A percentile compares a stretch with the other conserved stretches of the same genome.
Conservation (phyloP, 768 basidiomycete genomes). For the Lentinula sp. region DNA sequence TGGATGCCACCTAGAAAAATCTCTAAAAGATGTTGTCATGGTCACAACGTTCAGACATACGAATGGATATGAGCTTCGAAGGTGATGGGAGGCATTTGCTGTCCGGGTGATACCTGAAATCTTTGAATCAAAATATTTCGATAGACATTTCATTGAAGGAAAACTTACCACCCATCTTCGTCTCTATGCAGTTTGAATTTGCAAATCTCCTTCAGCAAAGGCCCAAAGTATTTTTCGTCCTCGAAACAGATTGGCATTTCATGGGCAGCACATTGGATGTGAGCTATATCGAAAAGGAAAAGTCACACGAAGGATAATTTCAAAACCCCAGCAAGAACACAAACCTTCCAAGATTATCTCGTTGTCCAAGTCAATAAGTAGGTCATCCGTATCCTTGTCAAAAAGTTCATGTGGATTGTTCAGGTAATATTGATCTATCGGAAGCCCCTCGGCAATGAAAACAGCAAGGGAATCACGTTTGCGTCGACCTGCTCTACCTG, state of each 20-base stretch:
- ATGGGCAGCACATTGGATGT: slow-evolving; percentile 81
- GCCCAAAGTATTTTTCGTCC: slow-evolving; percentile 72
- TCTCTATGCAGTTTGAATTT: slow-evolving; percentile 55
- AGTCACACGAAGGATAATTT: background rate
- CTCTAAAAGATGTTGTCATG: background rate
- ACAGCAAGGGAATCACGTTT: slow-evolving; percentile 74
- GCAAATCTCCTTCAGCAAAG: slow-evolving; percentile 51
- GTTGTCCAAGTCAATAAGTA: slow-evolving; percentile 69
- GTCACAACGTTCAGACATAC: slow-evolving; percentile 22
- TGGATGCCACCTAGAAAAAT: slow-evolving; percentile 44
- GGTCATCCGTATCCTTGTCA: slow-evolving; percentile 50
- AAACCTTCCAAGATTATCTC: slow-evolving; percentile 64
- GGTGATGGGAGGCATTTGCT: slow-evolving; percentile 77
- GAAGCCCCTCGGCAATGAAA: slow-evolving; percentile 60
- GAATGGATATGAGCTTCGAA: slow-evolving; percentile 63
- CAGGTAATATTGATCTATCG: slow-evolving; percentile 73
- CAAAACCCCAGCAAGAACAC: background rate
- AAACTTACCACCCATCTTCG: slow-evolving; percentile 72
- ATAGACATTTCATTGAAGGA: background rate
- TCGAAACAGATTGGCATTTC: slow-evolving; percentile 74
- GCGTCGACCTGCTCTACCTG: slow-evolving; percentile 80
- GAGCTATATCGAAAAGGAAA: slow-evolving; percentile 34
- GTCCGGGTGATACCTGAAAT: slow-evolving; percentile 71
- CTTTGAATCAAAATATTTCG: background rate
- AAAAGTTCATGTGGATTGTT: slow-evolving; percentile 67